Percentiles rank a stretch among this genome's conserved stretches.
These are phyloP conservation scores for Jackrogersella multiformis DNA, from an alignment of 495 filamentous ascomycete species.

Conservation along the genomic window DNA sequence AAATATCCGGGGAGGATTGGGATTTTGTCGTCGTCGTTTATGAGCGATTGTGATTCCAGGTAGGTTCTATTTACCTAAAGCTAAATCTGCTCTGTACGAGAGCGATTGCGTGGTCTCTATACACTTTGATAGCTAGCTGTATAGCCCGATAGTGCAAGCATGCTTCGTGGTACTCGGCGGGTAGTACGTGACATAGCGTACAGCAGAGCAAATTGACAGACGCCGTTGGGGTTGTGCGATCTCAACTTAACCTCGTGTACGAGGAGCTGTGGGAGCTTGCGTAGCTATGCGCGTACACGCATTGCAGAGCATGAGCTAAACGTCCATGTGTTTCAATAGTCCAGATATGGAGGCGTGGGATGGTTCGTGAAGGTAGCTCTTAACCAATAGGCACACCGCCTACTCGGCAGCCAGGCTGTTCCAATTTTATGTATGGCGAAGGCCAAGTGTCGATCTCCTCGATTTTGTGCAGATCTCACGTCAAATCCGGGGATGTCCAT, in stretches of 20 bases:
- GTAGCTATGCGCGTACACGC: slow-evolving; percentile 20
- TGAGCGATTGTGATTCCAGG: neutral
- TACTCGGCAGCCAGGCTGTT: slow-evolving; percentile 4
- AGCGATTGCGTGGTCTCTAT: slow-evolving; percentile 9
- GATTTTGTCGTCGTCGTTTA: neutral
- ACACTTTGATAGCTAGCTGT: slow-evolving; percentile 6
- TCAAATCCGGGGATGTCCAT: slow-evolving; percentile 30
- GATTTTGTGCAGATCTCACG: slow-evolving; percentile 40
- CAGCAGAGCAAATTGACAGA: slow-evolving; percentile 35
- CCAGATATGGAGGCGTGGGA: slow-evolving; percentile 16
- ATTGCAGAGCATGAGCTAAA: slow-evolving; percentile 22
- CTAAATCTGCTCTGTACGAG: neutral
- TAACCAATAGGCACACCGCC: slow-evolving; percentile 16
- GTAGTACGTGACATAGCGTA: slow-evolving; percentile 35
- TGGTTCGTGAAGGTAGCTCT: slow-evolving; percentile 1
- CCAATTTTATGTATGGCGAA: slow-evolving; percentile 23
- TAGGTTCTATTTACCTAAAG: neutral
- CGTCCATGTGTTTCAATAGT: slow-evolving; percentile 18
- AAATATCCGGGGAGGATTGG: neutral
- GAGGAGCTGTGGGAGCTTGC: slow-evolving; percentile 13
- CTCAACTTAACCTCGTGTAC: slow-evolving; percentile 22
- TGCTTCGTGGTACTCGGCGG: slow-evolving; percentile 10
- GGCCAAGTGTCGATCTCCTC: slow-evolving; percentile 31
- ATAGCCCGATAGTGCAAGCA: slow-evolving; percentile 3
- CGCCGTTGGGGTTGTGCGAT: slow-evolving; percentile 33